Evolutionary conservation across 176 grass and related monocot genomes (phyloP).

Genomic region (Triticum turgidum): DNA sequence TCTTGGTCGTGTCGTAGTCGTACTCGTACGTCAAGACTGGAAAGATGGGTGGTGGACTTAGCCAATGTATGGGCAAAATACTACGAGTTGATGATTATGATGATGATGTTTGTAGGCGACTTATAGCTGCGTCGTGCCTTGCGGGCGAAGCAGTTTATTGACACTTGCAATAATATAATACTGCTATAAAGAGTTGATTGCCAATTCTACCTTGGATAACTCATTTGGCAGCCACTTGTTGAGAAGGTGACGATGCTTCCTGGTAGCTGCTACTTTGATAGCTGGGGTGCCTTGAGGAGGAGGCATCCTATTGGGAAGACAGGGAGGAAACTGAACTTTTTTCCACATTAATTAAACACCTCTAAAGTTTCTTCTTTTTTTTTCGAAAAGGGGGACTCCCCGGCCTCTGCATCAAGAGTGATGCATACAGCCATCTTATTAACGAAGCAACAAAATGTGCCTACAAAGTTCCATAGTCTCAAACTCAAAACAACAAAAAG

Average conservation of each 20-base stretch:
- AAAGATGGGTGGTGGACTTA: neutral
- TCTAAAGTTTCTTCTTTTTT: too few species aligned
- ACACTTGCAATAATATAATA: neutral
- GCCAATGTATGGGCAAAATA: neutral
- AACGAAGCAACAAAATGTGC: too few species aligned
- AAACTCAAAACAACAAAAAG: too few species aligned
- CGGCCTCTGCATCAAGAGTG: too few species aligned
- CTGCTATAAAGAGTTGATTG: neutral
- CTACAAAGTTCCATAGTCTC: too few species aligned
- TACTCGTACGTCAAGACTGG: too few species aligned
- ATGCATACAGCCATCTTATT: too few species aligned
- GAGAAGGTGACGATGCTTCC: neutral
- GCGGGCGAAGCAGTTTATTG: neutral
- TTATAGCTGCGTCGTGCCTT: neutral
- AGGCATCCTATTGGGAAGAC: neutral
- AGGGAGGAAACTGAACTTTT: neutral
- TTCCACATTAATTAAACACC: neutral
- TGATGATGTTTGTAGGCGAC: too few species aligned
- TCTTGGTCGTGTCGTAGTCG: neutral
- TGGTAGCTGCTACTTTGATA: neutral
- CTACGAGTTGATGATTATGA: neutral
- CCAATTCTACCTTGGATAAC: neutral
- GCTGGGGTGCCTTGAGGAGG: neutral
- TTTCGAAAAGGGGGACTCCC: too few species aligned
- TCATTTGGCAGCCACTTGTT: neutral